Conservation (phyloP, 2,329 filamentous ascomycete genomes). For the Pleurostoma richardsiae region DNA sequence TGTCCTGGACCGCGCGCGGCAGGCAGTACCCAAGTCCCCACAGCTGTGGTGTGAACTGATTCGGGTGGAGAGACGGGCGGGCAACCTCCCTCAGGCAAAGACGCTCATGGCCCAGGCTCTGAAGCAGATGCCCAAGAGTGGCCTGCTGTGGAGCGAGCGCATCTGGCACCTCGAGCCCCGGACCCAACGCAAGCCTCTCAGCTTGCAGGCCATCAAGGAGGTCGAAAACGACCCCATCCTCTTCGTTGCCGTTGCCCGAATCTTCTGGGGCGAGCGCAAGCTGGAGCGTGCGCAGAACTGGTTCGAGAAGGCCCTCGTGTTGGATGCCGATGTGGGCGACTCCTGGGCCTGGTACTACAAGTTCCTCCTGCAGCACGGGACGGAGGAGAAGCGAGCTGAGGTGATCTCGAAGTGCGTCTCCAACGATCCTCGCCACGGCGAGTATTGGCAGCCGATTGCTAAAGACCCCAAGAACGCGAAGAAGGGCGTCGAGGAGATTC, state of each 20-base stretch:
- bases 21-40: conserved; percentile 79
- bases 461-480: conserved; percentile 82
- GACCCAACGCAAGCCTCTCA: conserved; percentile 86
- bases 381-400: conserved; percentile 84
- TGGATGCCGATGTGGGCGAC: conserved; percentile 84
- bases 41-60: conserved; percentile 93
- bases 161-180: conserved; percentile 92
- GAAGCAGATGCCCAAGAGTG: conserved; percentile 84
- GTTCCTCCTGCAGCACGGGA: conserved; percentile 88
- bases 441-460: conserved; percentile 80
- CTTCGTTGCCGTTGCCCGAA: conserved; percentile 86
- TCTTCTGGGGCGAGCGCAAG: conserved; percentile 91
- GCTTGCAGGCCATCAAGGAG: conserved; percentile 93
- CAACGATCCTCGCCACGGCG: conserved; percentile 87
- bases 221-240: conserved; percentile 87
- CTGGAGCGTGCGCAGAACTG: conserved; percentile 92
- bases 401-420: conserved; percentile 74
- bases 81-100: conserved; percentile 79
- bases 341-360: conserved; percentile 98
- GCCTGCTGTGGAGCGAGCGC: conserved; percentile 86
- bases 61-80: conserved; percentile 81
- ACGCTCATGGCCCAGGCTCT: conserved; percentile 89
- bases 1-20: conserved; percentile 83
- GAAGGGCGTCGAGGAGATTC: conserved; percentile 71
- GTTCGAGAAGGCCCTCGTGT: conserved; percentile 92